Percentiles rank a stretch among this genome's conserved stretches.
Evolutionary conservation across 1,284 basidiomycete species (phyloP).

Genomic region (Melampsora abietis-canadensis): DNA sequence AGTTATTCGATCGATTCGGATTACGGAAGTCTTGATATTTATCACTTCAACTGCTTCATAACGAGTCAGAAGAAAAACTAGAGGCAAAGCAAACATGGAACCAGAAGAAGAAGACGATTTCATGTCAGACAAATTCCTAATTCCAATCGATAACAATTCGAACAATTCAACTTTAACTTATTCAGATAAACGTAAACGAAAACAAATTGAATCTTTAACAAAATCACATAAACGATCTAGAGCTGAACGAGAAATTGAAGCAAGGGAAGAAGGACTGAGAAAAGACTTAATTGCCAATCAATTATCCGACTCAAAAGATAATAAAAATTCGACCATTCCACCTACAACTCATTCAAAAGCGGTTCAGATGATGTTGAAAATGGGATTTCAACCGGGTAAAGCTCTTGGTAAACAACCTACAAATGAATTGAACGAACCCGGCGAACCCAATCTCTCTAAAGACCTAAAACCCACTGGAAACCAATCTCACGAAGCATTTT

Average conservation of each 20-base stretch:
- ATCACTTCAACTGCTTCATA: too few relatives aligned
- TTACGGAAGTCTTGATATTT: too few relatives aligned
- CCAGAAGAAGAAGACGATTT: conserved; percentile 40
- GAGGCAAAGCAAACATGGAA: too few relatives aligned
- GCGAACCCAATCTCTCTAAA: neutral
- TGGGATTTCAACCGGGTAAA: conserved; percentile 38
- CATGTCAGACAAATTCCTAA: conserved; percentile 42
- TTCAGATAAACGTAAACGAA: conserved; percentile 37
- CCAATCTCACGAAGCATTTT: neutral
- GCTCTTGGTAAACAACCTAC: conserved; percentile 15
- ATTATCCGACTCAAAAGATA: neutral
- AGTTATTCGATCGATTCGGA: too few relatives aligned
- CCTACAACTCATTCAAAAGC: conserved; percentile 20
- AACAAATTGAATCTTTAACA: neutral
- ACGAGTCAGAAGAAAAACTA: neutral
- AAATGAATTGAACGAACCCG: neutral
- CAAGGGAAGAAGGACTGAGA: conserved; percentile 30
- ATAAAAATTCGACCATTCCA: neutral
- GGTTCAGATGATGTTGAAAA: conserved; percentile 41
- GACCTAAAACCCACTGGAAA: neutral
- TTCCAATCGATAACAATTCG: neutral
- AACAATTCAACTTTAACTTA: neutral
- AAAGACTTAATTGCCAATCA: conserved; percentile 11
- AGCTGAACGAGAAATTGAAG: conserved; percentile 31
- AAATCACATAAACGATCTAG: conserved; percentile 10